phyloP scores from a whole-genome alignment of 169 alveolate genomes.

The Fabrea salina region DNA sequence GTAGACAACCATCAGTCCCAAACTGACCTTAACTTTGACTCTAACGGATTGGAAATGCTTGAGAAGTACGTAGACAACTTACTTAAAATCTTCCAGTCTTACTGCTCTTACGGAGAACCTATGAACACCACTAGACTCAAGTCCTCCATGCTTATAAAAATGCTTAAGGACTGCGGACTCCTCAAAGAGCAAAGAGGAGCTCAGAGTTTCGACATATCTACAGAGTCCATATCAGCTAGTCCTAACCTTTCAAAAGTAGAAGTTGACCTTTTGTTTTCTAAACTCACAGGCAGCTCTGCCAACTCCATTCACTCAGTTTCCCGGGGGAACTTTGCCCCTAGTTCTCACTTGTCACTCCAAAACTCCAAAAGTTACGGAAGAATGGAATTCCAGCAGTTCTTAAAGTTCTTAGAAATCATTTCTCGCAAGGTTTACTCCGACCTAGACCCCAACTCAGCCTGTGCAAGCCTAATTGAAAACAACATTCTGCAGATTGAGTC shows the following conservation, averaged over 20 bases:
- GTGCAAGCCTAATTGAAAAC: slow-evolving; percentile 23
- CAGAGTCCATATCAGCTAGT: neutral
- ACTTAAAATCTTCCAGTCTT: slow-evolving; percentile 41
- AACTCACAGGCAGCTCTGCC: neutral
- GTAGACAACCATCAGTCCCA: slow-evolving; percentile 33
- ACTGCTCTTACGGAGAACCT: slow-evolving; percentile 61
- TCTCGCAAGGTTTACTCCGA: slow-evolving; percentile 32
- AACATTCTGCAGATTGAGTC: slow-evolving; percentile 23
- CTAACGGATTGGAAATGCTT: neutral
- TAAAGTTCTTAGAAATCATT: slow-evolving; percentile 37
- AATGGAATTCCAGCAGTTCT: slow-evolving; percentile 45
- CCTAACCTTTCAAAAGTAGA: slow-evolving; percentile 32
- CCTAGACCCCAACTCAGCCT: neutral
- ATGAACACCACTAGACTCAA: slow-evolving; percentile 44
- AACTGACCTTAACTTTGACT: neutral
- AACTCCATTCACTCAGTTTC: neutral
- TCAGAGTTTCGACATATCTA: neutral
- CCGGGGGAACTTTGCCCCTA: slow-evolving; percentile 5
- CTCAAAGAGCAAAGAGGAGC: neutral
- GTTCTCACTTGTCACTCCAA: neutral
- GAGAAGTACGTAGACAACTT: slow-evolving; percentile 36
- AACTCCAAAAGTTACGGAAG: slow-evolving; percentile 21
- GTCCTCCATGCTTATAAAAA: slow-evolving; percentile 41
- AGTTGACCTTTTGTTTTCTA: slow-evolving; percentile 46
- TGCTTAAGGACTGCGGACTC: slow-evolving; percentile 45